phyloP scores from a whole-genome alignment of 2,329 filamentous ascomycete genomes.

The Teratosphaeria viscida region DNA sequence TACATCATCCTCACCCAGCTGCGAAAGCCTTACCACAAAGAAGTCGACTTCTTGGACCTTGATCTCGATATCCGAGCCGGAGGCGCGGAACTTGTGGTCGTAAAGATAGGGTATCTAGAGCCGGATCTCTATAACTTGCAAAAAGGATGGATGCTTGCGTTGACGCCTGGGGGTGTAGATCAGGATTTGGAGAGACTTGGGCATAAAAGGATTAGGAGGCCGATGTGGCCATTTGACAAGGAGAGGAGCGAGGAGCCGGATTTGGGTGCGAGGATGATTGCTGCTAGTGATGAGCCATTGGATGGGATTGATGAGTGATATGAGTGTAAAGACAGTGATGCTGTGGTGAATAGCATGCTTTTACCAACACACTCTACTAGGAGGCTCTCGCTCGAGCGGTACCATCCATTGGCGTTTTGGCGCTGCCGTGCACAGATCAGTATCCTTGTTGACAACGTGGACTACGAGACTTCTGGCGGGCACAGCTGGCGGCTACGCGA shows the following conservation, averaged over 20 bases:
- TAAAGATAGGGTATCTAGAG: slow-evolving; percentile 15
- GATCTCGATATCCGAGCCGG: slow-evolving; percentile 5
- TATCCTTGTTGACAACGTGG: too few species aligned
- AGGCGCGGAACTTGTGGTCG: slow-evolving; percentile 10
- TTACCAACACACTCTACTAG: too few species aligned
- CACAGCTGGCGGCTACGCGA: background rate
- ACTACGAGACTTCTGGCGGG: too few species aligned
- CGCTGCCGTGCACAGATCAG: too few species aligned
- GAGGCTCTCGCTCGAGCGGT: too few species aligned
- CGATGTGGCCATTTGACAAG: slow-evolving; percentile 14
- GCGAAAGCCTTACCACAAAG: slow-evolving; percentile 14
- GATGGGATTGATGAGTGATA: too few species aligned
- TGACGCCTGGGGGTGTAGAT: slow-evolving; percentile 14
- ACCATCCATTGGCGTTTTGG: too few species aligned
- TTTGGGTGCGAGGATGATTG: slow-evolving; percentile 8
- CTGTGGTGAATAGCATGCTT: too few species aligned
- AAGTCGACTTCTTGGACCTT: slow-evolving; percentile 10
- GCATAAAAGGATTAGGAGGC: slow-evolving; percentile 8
- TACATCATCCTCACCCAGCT: slow-evolving; percentile 12
- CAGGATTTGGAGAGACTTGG: slow-evolving; percentile 10
- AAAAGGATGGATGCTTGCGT: slow-evolving; percentile 12
- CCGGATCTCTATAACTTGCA: slow-evolving; percentile 14
- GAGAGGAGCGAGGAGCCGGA: slow-evolving; percentile 4
- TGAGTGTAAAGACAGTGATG: too few species aligned
- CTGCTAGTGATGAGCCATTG: too few species aligned